Evolutionary conservation across 306 rosid genomes (phyloP).

Genomic region (Sicyos edulis): DNA sequence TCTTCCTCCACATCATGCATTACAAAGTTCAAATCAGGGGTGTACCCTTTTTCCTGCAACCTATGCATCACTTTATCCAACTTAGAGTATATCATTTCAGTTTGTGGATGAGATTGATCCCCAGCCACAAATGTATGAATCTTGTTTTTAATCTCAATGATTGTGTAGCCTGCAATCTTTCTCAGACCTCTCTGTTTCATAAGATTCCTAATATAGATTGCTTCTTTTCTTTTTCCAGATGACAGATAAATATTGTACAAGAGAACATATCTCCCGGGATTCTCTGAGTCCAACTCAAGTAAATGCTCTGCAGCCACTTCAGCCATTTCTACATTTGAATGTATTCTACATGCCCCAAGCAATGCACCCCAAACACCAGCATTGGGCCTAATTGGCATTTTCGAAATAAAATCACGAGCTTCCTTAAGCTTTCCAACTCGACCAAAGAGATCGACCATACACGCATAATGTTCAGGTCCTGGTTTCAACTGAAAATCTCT

Average conservation of each 20-base stretch:
- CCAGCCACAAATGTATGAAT: conserved; percentile 39
- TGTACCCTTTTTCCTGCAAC: conserved; percentile 33
- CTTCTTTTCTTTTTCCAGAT: conserved; percentile 27
- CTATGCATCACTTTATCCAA: conserved; percentile 31
- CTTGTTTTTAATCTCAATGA: conserved; percentile 33
- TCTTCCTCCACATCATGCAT: conserved; percentile 38
- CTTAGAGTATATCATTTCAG: conserved; percentile 30
- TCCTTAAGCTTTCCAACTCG: conserved; percentile 36
- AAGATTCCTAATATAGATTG: conserved; percentile 29
- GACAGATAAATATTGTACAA: conserved; percentile 41
- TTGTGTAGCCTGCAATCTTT: conserved; percentile 35
- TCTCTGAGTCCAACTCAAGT: conserved; percentile 32
- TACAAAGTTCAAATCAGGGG: conserved; percentile 33
- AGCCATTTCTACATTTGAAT: conserved; percentile 38
- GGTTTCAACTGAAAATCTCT: conserved; percentile 33
- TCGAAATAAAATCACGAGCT: conserved; percentile 32
- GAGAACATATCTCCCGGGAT: conserved; percentile 37
- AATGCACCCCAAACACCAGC: conserved; percentile 44
- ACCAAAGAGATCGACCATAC: conserved; percentile 46
- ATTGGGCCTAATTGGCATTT: conserved; percentile 39
- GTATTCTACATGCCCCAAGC: conserved; percentile 38
- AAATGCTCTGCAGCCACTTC: conserved; percentile 32
- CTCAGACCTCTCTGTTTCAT: conserved; percentile 38
- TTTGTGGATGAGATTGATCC: conserved; percentile 29
- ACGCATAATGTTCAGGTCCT: conserved; percentile 36